phyloP scores from a whole-genome alignment of 2,329 filamentous ascomycete genomes.

The Sodiomyces alkalinus region DNA sequence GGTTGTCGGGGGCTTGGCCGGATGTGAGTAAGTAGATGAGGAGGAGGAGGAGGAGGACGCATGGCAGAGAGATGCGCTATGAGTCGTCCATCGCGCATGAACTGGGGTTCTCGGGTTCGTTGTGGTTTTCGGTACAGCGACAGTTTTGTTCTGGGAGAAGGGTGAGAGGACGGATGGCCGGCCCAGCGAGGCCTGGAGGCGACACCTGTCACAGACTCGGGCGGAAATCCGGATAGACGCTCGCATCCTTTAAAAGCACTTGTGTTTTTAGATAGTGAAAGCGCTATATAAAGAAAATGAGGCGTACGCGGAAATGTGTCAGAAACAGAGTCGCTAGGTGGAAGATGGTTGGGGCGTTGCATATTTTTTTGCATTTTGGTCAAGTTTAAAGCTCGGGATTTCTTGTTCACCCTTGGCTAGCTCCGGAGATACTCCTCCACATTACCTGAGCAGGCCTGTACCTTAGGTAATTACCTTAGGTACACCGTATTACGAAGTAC shows the following conservation, averaged over 20 bases:
- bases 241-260: slow-evolving; percentile 14
- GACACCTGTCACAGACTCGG: slow-evolving; percentile 19
- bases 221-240: slow-evolving; percentile 10
- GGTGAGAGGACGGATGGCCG: slow-evolving; percentile 6
- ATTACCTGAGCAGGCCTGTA: too few relatives aligned
- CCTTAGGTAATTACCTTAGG: too few relatives aligned
- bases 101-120: not conserved
- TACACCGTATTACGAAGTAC: too few relatives aligned
- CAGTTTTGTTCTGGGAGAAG: slow-evolving; percentile 1
- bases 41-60: slow-evolving; percentile 1
- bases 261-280: too few relatives aligned
- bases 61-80: not conserved
- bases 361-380: too few relatives aligned
- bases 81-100: slow-evolving; percentile 6
- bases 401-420: too few relatives aligned
- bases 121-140: slow-evolving; percentile 1
- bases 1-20: slow-evolving; percentile 23
- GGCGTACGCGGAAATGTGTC: too few relatives aligned
- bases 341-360: too few relatives aligned
- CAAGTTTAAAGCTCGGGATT: too few relatives aligned
- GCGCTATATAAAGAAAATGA: too few relatives aligned
- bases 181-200: slow-evolving; percentile 12
- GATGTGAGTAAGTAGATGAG: not conserved
- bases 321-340: too few relatives aligned
- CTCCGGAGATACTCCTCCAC: too few relatives aligned